Evolutionary conservation across 805 yeast genomes (phyloP).

Genomic region (Wickerhamiella nectarea): DNA sequence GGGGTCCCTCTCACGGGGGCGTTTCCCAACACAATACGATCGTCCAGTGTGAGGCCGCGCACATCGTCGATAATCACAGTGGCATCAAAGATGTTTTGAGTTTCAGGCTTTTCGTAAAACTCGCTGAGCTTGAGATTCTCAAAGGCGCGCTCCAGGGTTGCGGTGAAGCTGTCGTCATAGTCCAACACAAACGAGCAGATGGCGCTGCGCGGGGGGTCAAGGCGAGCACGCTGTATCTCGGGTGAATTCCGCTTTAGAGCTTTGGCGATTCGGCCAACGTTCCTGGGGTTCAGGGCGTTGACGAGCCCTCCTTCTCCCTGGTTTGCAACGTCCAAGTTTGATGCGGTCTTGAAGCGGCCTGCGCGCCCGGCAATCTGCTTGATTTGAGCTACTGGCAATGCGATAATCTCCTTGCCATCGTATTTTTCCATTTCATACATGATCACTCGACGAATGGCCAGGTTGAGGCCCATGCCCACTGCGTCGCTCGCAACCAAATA

Average conservation of each 20-base stretch:
- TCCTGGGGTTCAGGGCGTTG: conserved; percentile 6
- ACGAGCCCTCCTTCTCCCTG: conserved; percentile 23
- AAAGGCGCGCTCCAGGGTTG: conserved; percentile 38
- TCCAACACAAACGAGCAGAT: conserved; percentile 57
- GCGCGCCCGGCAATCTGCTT: conserved; percentile 97
- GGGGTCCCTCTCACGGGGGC: conserved; percentile 41
- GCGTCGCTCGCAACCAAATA: conserved; percentile 93
- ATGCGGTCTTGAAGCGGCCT: conserved; percentile 50
- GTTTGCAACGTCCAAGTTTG: conserved; percentile 36
- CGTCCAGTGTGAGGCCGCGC: conserved; percentile 36
- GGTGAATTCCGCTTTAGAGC: conserved; percentile 16
- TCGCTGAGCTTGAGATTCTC: conserved; percentile 6
- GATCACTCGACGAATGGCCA: conserved; percentile 67
- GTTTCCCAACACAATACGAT: conserved; percentile 42
- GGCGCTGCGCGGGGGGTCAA: conserved; percentile 72
- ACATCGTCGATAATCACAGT: conserved; percentile 35
- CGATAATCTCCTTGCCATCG: conserved; percentile 40
- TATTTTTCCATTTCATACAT: conserved; percentile 58
- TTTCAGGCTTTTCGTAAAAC: conserved; percentile 9
- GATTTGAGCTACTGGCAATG: conserved; percentile 48
- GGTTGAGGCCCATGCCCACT: conserved; percentile 90
- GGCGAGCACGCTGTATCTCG: conserved; percentile 40
- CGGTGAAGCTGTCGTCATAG: conserved; percentile 32
- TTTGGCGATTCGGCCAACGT: conserved; percentile 5
- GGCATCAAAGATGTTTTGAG: conserved; percentile 29